A percentile compares a stretch with the other conserved stretches of the same genome.
Evolutionary conservation across 352 stramenopile species (phyloP).

Genomic region (Halophytophthora batemanensis): DNA sequence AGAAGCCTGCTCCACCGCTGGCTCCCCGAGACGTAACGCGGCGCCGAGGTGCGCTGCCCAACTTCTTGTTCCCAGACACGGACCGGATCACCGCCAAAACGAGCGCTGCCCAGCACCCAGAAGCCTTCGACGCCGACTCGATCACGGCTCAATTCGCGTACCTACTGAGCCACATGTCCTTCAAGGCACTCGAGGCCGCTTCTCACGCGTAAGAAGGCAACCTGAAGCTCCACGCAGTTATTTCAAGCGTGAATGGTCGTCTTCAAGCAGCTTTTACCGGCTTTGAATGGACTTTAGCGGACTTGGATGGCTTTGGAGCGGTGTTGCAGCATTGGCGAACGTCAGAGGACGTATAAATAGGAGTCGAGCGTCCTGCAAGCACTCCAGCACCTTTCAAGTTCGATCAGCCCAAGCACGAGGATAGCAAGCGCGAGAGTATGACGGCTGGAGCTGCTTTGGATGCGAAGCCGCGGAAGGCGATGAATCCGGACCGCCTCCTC

Average conservation of each 20-base stretch:
- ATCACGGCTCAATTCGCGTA: slow-evolving; percentile 53
- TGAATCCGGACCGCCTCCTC: slow-evolving; percentile 52
- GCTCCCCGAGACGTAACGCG: slow-evolving; percentile 36
- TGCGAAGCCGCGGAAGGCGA: slow-evolving; percentile 28
- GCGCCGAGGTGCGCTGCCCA: slow-evolving; percentile 53
- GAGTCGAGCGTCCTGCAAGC: too few species aligned
- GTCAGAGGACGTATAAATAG: too few species aligned
- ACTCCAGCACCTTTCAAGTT: too few species aligned
- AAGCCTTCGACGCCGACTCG: slow-evolving; percentile 50
- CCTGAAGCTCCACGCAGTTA: neutral
- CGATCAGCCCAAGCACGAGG: too few species aligned
- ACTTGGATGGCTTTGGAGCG: too few species aligned
- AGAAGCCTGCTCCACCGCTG: slow-evolving; percentile 31
- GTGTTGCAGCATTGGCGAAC: too few species aligned
- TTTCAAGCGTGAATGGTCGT: neutral
- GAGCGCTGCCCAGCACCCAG: slow-evolving; percentile 33
- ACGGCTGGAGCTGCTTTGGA: slow-evolving; percentile 11
- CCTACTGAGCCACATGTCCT: slow-evolving; percentile 16
- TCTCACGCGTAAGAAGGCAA: neutral
- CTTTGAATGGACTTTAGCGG: neutral
- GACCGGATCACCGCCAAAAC: slow-evolving; percentile 57
- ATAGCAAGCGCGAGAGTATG: slow-evolving; percentile 1
- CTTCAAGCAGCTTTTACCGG: neutral
- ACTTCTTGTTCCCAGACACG: slow-evolving; percentile 70
- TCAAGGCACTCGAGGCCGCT: slow-evolving; percentile 11